Base-by-base conservation (phyloP, 73 alveolate genomes). In the Paramecium sonneborni region DNA sequence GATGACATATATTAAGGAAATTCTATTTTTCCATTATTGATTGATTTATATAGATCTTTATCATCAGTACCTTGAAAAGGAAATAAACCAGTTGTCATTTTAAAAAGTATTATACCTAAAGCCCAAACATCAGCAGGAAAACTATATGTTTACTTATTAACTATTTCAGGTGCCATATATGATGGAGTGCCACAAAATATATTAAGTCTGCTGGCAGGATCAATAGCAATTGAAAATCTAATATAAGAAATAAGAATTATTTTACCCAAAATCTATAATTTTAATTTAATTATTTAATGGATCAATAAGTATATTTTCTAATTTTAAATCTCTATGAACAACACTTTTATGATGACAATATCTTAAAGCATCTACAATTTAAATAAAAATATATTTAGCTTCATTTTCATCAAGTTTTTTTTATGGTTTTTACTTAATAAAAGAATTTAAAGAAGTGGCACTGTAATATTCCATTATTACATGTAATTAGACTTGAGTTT, bases 111-210 rank as follows among this genome's bases (percentile, higher is more conserved):
- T 28, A 96, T 97, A 0, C 98, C 98, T 34, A 93, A 92, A 8
- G 98, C 98, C 98, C 98, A 96, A 56, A 94, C 95, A 92, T 96
- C 99, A 3, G 95, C 96, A 9, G 96, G 96, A 37, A 72, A 93
- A 23, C 93, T 68, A 57, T 92, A 91, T 0, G 93, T 88, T 79
- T 95, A 92, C 72, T 95, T 96, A 28, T 85, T 90, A 11, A 96
- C 92, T 76, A 96, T 96, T 92, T 96, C 99, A 20, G 99, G 99
- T n/a, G 99, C 95, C 95, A 95, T 95, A 72, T 95, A 97, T 57
- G 96, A 92, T 52, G 99, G 98, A 48, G 99, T 97, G 14, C 99
- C 99, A 67, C 98, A 96, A 86, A 96, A 95, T 58, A 95, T 95
- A 67, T 85, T 95, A 44, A 95, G 76, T 89, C 90, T 92, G 15